phyloP scores from a whole-genome alignment of 2,329 filamentous ascomycete genomes.

The Ophiocordyceps camponoti-floridani region DNA sequence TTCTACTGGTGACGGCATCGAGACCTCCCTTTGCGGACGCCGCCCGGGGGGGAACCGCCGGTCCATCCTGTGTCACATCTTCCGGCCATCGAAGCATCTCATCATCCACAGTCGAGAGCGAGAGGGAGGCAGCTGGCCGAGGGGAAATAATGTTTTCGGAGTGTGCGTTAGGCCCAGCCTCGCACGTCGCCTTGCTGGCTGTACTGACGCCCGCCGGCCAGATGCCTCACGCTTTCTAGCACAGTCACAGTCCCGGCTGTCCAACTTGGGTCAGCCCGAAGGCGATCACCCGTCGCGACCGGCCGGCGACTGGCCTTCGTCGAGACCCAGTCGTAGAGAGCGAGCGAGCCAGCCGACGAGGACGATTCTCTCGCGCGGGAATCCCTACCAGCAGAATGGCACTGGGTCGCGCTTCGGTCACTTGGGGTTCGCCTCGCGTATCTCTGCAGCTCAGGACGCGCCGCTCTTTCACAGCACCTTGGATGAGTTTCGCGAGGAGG shows the following conservation, averaged over 20 bases:
- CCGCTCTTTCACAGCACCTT: slow-evolving; percentile 88
- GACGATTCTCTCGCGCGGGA: slow-evolving; percentile 35
- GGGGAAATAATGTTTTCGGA: slow-evolving; percentile 43
- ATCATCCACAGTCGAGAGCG: neutral
- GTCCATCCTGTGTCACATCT: neutral
- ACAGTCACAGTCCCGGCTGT: slow-evolving; percentile 85
- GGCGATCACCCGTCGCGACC: slow-evolving; percentile 15
- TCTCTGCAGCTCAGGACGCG: slow-evolving; percentile 55
- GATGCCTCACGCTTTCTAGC: slow-evolving; percentile 94
- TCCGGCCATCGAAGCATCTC: neutral
- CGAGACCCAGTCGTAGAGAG: slow-evolving; percentile 16
- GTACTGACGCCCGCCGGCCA: slow-evolving; percentile 19
- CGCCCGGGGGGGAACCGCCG: neutral
- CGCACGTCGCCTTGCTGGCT: neutral
- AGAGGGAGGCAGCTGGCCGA: slow-evolving; percentile 13
- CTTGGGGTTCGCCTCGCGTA: slow-evolving; percentile 57
- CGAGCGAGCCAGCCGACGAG: slow-evolving; percentile 13
- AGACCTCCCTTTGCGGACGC: neutral
- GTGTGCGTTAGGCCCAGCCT: slow-evolving; percentile 41
- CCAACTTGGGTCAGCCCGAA: slow-evolving; percentile 45
- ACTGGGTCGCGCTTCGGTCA: slow-evolving; percentile 54
- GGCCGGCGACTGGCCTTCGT: slow-evolving; percentile 15
- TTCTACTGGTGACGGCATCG: too few species aligned
- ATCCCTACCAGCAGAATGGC: slow-evolving; percentile 69
- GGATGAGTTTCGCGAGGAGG: slow-evolving; percentile 81